Evolutionary conservation across 1,284 basidiomycete species (phyloP), one percentile per base, ranked within the genome.

Genomic region (Ustilago shanxiensis): DNA sequence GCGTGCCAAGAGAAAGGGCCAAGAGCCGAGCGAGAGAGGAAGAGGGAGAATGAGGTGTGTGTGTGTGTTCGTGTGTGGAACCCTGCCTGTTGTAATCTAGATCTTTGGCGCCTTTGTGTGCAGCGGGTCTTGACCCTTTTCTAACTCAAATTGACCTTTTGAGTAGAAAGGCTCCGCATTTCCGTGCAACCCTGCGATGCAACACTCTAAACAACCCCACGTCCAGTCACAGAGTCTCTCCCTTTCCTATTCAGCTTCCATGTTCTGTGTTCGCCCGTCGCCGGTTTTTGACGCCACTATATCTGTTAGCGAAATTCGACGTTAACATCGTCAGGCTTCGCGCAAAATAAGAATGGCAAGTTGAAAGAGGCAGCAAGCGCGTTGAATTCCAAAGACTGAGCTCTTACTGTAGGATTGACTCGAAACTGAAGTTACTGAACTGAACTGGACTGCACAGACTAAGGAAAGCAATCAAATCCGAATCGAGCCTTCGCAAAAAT

Each of bases 1-100:
- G 16, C 14, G 26, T 37, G 58, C 58, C 58, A 60, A 63, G 60
- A 63, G 22, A 10, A 51, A 49, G 26, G 20, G 58, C 58, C 58
- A 60, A 60, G 58, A 60, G 57, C 14, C 11, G 20, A 14, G 35
- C 14, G 35, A 37, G 6, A 10, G 35, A 37, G 35, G 11, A 11
- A 33, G 31, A 33, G 39, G 6, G 39, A 18, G 39, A 41, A 16
- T 45, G 44, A 45, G 22, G n/a, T 20, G 22, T 45, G 44, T 6
- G 44, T 45, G 44, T 20, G 44, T 45, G 39, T 18, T 7, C 7
- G 37, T 39, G 20, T 44, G 41, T n/a, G 11, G n/a, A 9, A 44
- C 41, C n/a, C 41, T 44, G 41, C 41, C 41, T 44, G 20, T 11
- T 44, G 41, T 20, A 14, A 41, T 6, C 13, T 41, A 16, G 7